Conservation (phyloP, 495 filamentous ascomycete species). For the Penicillium antarcticum region DNA sequence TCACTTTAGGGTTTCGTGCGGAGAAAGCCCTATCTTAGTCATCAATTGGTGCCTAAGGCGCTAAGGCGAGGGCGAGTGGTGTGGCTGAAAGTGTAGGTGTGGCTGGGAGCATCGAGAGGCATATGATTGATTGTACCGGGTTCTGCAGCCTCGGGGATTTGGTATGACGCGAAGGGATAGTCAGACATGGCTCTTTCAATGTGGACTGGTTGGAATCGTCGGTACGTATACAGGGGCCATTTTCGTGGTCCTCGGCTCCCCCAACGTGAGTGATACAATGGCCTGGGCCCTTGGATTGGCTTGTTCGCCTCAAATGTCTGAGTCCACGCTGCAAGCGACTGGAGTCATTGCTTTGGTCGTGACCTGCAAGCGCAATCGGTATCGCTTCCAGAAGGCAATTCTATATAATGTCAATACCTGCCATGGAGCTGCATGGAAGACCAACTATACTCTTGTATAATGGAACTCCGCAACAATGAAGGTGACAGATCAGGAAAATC, state of each 20-base stretch:
- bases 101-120: neutral
- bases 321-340: conserved; percentile 1
- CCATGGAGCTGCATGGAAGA: neutral
- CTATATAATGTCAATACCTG: conserved; percentile 2
- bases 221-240: neutral
- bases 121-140: neutral
- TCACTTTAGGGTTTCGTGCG: conserved; percentile 31
- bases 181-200: neutral
- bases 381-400: conserved; percentile 12
- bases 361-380: conserved; percentile 16
- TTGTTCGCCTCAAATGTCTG: neutral
- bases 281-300: neutral
- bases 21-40: conserved; percentile 20
- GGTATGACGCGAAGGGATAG: neutral
- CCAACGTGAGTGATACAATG: conserved; percentile 2
- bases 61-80: neutral
- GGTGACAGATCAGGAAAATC: conserved; percentile 12
- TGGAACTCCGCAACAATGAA: conserved; percentile 10
- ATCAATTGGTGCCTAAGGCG: conserved; percentile 8
- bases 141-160: neutral
- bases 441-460: conserved; percentile 10
- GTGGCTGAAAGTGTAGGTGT: conserved; percentile 1
- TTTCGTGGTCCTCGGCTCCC: conserved; percentile 1
- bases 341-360: conserved; percentile 2
- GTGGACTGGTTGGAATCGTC: neutral